These are phyloP conservation scores for Penicillium argentinense DNA, from an alignment of 495 filamentous ascomycete species.

Conservation along the genomic window DNA sequence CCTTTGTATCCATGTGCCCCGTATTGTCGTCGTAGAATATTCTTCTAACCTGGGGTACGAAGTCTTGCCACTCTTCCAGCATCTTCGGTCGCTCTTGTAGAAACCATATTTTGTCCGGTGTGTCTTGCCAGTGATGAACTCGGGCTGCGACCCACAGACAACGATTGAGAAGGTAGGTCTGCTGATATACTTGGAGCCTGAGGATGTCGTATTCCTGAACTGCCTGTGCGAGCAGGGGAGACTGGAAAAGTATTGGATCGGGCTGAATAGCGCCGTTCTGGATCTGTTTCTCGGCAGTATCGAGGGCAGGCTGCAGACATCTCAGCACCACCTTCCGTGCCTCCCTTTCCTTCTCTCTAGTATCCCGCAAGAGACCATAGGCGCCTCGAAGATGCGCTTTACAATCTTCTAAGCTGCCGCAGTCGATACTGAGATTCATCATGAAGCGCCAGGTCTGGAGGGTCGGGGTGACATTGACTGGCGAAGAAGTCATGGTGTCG, in stretches of 20 bases:
- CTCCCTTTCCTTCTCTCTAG: slow-evolving; percentile 23
- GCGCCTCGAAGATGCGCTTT: slow-evolving; percentile 25
- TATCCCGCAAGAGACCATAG: slow-evolving; percentile 33
- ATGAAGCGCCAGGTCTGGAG: slow-evolving; percentile 53
- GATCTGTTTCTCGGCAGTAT: neutral
- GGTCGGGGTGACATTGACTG: slow-evolving; percentile 56
- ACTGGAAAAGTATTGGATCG: slow-evolving; percentile 20
- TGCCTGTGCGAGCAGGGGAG: slow-evolving; percentile 32
- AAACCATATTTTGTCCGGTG: slow-evolving; percentile 24
- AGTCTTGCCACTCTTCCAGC: slow-evolving; percentile 49
- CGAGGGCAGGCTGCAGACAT: slow-evolving; percentile 21
- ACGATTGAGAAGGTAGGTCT: slow-evolving; percentile 20
- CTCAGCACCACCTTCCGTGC: slow-evolving; percentile 28
- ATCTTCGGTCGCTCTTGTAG: slow-evolving; percentile 39
- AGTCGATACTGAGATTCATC: slow-evolving; percentile 36
- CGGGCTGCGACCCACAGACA: slow-evolving; percentile 3
- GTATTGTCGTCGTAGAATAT: slow-evolving; percentile 14
- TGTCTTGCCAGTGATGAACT: slow-evolving; percentile 20
- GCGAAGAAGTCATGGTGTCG: slow-evolving; percentile 54
- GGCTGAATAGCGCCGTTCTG: neutral
- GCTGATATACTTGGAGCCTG: slow-evolving; percentile 34
- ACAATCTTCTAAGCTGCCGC: slow-evolving; percentile 18
- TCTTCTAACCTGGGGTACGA: slow-evolving; percentile 37
- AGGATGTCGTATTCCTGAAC: slow-evolving; percentile 39
- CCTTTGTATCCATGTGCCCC: slow-evolving; percentile 11